A percentile compares a stretch with the other conserved stretches of the same genome.
phyloP scores from a whole-genome alignment of 768 basidiomycete species.

The Leccinum obscurum region DNA sequence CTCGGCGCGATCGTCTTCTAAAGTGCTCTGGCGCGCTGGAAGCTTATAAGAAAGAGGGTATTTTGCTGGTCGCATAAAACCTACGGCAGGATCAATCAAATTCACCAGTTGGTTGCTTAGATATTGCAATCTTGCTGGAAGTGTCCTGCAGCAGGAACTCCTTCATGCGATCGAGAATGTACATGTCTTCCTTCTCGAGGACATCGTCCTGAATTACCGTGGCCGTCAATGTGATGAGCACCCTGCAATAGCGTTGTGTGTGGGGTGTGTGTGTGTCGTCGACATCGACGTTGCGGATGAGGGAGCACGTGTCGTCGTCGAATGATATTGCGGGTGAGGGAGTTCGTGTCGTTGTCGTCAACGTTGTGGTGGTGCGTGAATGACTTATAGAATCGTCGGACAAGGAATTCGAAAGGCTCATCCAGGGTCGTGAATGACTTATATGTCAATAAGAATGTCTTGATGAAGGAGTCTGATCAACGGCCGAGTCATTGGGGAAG shows the following conservation, averaged over 20 bases:
- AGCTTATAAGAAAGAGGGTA: conserved; percentile 15
- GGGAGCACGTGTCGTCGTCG: no score
- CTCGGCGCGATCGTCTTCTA: conserved; percentile 57
- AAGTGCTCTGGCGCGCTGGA: conserved; percentile 53
- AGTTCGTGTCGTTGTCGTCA: no score
- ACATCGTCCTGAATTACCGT: conserved; percentile 85
- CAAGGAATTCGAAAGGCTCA: conserved; percentile 79
- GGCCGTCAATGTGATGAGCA: conserved; percentile 86
- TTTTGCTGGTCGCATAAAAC: conserved; percentile 31
- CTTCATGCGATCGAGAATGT: conserved; percentile 80
- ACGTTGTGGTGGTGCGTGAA: no score
- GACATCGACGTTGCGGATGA: conserved; percentile 8
- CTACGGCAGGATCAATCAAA: conserved; percentile 77
- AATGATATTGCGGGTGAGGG: no score
- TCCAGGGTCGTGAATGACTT: conserved; percentile 69
- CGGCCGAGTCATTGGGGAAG: conserved; percentile 1
- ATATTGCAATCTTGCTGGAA: conserved; percentile 62
- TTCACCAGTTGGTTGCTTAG: conserved; percentile 72
- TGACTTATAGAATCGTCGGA: conserved; percentile 88
- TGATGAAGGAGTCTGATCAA: conserved; percentile 69
- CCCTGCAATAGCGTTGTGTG: conserved; percentile 37
- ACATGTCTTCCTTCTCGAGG: conserved; percentile 83
- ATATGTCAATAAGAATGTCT: conserved; percentile 94
- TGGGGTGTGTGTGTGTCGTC: no score
- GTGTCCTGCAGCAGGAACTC: conserved; percentile 71